A percentile compares a stretch with the other conserved stretches of the same genome.
These are phyloP conservation scores for Thermomyces lanuginosus DNA, from an alignment of 2,329 filamentous ascomycete species.

Conservation along the genomic window DNA sequence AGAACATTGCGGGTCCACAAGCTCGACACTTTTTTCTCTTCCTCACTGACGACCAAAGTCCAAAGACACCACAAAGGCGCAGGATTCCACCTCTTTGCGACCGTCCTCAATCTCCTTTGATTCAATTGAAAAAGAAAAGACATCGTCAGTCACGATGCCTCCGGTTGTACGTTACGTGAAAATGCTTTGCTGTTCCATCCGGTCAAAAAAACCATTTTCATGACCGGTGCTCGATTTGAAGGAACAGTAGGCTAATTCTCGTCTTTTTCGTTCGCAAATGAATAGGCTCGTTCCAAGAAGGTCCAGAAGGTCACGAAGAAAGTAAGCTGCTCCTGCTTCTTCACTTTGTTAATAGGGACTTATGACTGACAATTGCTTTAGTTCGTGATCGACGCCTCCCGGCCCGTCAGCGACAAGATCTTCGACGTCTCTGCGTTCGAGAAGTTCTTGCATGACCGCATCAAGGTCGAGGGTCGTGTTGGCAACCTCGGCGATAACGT, in stretches of 20 bases:
- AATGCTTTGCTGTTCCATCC: conserved; percentile 82
- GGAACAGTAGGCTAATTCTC: conserved; percentile 93
- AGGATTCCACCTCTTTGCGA: conserved; percentile 86
- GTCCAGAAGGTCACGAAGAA: conserved; percentile 35
- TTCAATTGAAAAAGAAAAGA: conserved; percentile 14
- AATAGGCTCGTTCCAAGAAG: conserved; percentile 31
- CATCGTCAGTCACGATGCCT: conserved; percentile 54
- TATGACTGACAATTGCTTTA: conserved; percentile 22
- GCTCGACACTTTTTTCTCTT: no score
- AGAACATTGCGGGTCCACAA: no score
- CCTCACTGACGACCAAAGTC: no score
- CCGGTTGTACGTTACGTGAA: conserved; percentile 61
- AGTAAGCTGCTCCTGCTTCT: conserved; percentile 16
- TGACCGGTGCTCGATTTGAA: conserved; percentile 12
- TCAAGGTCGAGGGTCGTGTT: conserved; percentile 98
- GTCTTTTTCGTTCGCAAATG: conserved; percentile 27
- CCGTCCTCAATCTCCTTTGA: no score
- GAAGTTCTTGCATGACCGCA: conserved; percentile 99
- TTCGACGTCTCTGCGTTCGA: conserved; percentile 98
- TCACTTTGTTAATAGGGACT: conserved; percentile 2
- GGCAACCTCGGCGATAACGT: conserved; percentile 94
- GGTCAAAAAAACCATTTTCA: conserved; percentile 8
- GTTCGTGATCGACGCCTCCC: conserved; percentile 99
- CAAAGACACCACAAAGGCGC: no score
- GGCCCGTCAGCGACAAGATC: conserved; percentile 98